A percentile compares a stretch with the other conserved stretches of the same genome.
Conservation (phyloP, 805 yeast genomes). For the Blastobotrys attinorum region DNA sequence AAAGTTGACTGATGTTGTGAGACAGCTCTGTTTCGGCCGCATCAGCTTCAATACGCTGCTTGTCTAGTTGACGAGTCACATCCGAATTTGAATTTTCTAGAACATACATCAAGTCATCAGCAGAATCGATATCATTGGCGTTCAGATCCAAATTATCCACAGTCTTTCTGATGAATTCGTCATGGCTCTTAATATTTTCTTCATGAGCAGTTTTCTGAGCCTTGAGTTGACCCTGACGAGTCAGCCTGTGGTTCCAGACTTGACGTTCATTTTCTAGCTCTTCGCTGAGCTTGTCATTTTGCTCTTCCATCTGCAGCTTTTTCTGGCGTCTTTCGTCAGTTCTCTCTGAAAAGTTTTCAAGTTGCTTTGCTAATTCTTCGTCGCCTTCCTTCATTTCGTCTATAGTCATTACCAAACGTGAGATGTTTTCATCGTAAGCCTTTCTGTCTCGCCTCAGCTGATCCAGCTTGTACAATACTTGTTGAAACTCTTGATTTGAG, state of each 20-base stretch:
- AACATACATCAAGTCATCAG: conserved; percentile 1
- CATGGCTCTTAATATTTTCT: conserved; percentile 9
- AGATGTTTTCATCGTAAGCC: conserved; percentile 43
- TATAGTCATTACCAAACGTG: conserved; percentile 41
- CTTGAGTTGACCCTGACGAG: conserved; percentile 48
- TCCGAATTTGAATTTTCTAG: conserved; percentile 2
- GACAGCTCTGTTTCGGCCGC: conserved; percentile 26
- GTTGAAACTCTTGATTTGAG: conserved; percentile 75
- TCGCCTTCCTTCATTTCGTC: conserved; percentile 39
- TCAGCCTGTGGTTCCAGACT: conserved; percentile 32
- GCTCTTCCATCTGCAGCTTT: conserved; percentile 3
- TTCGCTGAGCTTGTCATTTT: conserved; percentile 16
- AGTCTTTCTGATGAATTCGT: conserved; percentile 9
- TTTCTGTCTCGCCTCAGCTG: conserved; percentile 42
- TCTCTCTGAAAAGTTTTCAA: conserved; percentile 36
- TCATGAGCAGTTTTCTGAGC: conserved; percentile 30
- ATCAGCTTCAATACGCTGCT: conserved; percentile 17
- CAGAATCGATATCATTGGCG: neutral
- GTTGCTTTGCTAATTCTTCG: conserved; percentile 32
- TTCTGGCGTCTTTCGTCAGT: conserved; percentile 14
- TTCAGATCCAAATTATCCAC: conserved; percentile 5
- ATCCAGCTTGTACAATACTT: conserved; percentile 55
- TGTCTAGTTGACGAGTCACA: conserved; percentile 10
- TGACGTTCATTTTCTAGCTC: conserved; percentile 26
- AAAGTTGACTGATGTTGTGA: conserved; percentile 17